A percentile compares a stretch with the other conserved stretches of the same genome.
phyloP scores from a whole-genome alignment of 2,329 filamentous ascomycete species.

The Pyrenophora tritici-repentis region DNA sequence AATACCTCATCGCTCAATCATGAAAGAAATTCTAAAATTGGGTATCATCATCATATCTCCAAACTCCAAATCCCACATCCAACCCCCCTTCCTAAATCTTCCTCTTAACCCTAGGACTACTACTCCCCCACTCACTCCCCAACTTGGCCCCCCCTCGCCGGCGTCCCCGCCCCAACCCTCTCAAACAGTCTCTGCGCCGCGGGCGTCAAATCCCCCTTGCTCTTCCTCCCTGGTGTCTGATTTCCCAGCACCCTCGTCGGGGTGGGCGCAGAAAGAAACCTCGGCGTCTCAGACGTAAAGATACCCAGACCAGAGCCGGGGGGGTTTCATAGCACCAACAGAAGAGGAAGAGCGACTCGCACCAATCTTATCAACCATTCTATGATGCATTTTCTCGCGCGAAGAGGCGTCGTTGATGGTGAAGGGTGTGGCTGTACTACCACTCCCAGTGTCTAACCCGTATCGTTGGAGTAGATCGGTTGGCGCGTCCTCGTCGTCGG shows the following conservation, averaged over 20 bases:
- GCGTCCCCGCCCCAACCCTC: constrained; percentile 46
- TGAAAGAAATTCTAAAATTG: too few relatives aligned
- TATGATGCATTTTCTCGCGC: constrained; percentile 77
- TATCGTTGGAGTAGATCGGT: constrained; percentile 52
- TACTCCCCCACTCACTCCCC: constrained; percentile 39
- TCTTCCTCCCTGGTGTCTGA: constrained; percentile 46
- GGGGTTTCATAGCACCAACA: constrained; percentile 1
- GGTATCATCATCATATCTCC: background rate
- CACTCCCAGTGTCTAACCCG: constrained; percentile 35
- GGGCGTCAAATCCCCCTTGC: constrained; percentile 68
- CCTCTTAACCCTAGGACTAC: constrained; percentile 27
- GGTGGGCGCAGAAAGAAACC: constrained; percentile 75
- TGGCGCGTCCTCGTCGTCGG: constrained; percentile 54
- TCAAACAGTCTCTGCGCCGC: constrained; percentile 64
- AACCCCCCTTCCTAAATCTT: background rate
- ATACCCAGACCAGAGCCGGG: constrained; percentile 32
- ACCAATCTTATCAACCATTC: constrained; percentile 59
- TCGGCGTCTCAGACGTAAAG: constrained; percentile 54
- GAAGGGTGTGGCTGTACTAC: constrained; percentile 59
- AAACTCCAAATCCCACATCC: background rate
- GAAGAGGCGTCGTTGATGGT: constrained; percentile 73
- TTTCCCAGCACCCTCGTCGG: constrained; percentile 59
- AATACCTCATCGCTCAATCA: too few relatives aligned
- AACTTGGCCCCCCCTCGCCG: constrained; percentile 12
- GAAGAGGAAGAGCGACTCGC: constrained; percentile 16